Evolutionary conservation across 495 filamentous ascomycete species (phyloP).

Genomic region (Penicillium egyptiacum): DNA sequence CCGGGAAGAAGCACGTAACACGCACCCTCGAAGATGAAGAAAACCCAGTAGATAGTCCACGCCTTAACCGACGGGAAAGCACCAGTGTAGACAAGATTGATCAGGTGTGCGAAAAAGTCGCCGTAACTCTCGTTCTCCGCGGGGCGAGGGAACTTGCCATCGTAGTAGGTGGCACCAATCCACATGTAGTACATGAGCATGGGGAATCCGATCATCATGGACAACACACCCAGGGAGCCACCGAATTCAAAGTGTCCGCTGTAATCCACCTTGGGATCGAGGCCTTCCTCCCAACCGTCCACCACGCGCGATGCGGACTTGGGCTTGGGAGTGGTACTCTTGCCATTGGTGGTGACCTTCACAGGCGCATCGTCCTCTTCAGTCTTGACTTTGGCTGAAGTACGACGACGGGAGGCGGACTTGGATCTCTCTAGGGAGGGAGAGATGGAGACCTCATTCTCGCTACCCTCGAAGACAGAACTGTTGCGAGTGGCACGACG

Average conservation of each 20-base stretch:
- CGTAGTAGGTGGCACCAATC: conserved; percentile 90
- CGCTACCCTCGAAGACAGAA: conserved; percentile 34
- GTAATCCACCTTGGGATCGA: conserved; percentile 76
- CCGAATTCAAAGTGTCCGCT: conserved; percentile 87
- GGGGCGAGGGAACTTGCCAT: conserved; percentile 74
- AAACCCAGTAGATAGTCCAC: conserved; percentile 91
- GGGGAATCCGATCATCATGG: conserved; percentile 92
- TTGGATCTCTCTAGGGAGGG: conserved; percentile 29
- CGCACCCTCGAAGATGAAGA: conserved; percentile 77
- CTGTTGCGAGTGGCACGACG: conserved; percentile 47
- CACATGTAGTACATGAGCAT: conserved; percentile 98
- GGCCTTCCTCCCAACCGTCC: conserved; percentile 66
- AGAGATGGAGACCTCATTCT: conserved; percentile 36
- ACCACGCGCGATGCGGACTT: conserved; percentile 45
- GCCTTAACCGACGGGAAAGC: conserved; percentile 78
- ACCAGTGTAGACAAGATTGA: conserved; percentile 68
- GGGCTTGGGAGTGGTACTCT: conserved; percentile 29
- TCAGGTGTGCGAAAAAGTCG: conserved; percentile 69
- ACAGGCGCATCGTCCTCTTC: conserved; percentile 35
- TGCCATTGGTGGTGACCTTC: conserved; percentile 40
- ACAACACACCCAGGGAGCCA: conserved; percentile 69
- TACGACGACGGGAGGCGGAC: conserved; percentile 37
- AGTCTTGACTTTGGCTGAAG: conserved; percentile 31
- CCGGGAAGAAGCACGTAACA: conserved; percentile 85
- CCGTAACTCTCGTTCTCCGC: conserved; percentile 60